These are phyloP conservation scores for Alternaria arbusti DNA, from an alignment of 2,329 filamentous ascomycete genomes.

Conservation along the genomic window DNA sequence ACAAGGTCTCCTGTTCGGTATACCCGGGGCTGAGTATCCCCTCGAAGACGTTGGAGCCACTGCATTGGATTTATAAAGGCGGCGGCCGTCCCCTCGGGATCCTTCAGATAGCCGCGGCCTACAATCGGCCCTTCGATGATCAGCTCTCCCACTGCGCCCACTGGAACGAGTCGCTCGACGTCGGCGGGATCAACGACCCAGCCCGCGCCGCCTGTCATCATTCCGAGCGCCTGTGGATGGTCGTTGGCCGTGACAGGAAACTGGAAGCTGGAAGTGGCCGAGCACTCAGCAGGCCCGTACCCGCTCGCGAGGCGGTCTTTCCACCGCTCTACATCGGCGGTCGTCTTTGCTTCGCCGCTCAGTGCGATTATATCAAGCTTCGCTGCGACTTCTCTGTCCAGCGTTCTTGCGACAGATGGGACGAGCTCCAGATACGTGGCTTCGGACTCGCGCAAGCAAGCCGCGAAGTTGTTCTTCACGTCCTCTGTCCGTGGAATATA, in stretches of 20 bases:
- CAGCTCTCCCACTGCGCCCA: conserved; percentile 53
- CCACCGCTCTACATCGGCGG: neutral
- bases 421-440: conserved; percentile 54
- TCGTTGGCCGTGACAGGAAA: no score
- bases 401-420: conserved; percentile 58
- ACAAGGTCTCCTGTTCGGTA: conserved; percentile 7
- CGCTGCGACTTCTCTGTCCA: conserved; percentile 51
- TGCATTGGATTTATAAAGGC: conserved; percentile 39
- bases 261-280: neutral
- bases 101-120: conserved; percentile 29
- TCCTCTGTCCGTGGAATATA: conserved; percentile 61
- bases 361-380: conserved; percentile 49
- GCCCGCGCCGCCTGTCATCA: conserved; percentile 57
- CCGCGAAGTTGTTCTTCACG: conserved; percentile 56
- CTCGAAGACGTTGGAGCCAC: neutral
- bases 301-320: neutral
- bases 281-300: conserved; percentile 14
- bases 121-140: conserved; percentile 61
- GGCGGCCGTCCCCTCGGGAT: conserved; percentile 29
- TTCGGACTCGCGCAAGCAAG: conserved; percentile 30
- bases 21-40: neutral
- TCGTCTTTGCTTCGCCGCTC: conserved; percentile 43
- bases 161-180: conserved; percentile 13
- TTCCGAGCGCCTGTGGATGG: conserved; percentile 44
- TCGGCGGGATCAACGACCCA: conserved; percentile 32